Evolutionary conservation across 805 yeast genomes (phyloP).

Genomic region (Metschnikowia orientalis): DNA sequence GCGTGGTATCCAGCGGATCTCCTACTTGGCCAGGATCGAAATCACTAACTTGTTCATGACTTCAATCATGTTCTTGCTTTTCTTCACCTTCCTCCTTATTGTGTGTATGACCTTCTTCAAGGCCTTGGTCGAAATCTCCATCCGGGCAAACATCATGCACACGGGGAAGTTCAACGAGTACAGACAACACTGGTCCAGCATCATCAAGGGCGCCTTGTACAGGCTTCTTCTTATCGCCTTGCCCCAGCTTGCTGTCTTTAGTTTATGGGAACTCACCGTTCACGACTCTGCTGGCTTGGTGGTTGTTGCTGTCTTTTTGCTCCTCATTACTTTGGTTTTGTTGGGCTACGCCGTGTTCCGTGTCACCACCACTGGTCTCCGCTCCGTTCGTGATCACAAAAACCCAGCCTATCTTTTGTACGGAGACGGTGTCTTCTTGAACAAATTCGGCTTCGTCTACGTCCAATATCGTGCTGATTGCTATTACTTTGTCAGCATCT

Average conservation of each 20-base stretch:
- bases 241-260: slow-evolving; percentile 78
- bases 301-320: slow-evolving; percentile 71
- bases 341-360: slow-evolving; percentile 68
- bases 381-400: slow-evolving; percentile 66
- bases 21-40: slow-evolving; percentile 80
- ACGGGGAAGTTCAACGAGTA: slow-evolving; percentile 68
- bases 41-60: slow-evolving; percentile 83
- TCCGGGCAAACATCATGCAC: slow-evolving; percentile 54
- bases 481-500: slow-evolving; percentile 74
- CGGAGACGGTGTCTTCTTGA: slow-evolving; percentile 76
- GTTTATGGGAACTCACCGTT: slow-evolving; percentile 85
- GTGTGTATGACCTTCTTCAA: slow-evolving; percentile 59
- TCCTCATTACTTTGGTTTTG: slow-evolving; percentile 53
- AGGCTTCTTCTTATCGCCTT: slow-evolving; percentile 79
- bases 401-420: slow-evolving; percentile 90
- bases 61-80: slow-evolving; percentile 75
- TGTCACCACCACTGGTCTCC: slow-evolving; percentile 70
- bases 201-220: slow-evolving; percentile 84
- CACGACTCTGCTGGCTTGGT: slow-evolving; percentile 80
- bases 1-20: slow-evolving; percentile 90
- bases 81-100: slow-evolving; percentile 62
- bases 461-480: slow-evolving; percentile 85
- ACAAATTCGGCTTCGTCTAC: slow-evolving; percentile 88
- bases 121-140: slow-evolving; percentile 59
- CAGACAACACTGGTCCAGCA: slow-evolving; percentile 77